Evolutionary conservation across 768 basidiomycete species (phyloP).

Genomic region (Ramaria sp.): DNA sequence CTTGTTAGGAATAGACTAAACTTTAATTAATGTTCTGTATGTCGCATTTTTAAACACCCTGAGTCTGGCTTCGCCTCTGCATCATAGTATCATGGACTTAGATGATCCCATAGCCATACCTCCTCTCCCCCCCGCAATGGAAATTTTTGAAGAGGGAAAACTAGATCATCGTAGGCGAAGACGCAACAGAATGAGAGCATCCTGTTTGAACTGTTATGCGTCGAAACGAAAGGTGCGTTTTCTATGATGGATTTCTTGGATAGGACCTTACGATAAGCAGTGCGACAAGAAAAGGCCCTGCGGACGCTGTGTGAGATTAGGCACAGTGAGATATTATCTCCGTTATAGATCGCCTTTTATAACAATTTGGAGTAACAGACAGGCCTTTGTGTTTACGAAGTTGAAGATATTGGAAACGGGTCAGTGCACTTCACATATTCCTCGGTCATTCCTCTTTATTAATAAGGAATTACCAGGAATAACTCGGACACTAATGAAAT

Average conservation of each 20-base stretch:
- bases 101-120: no score
- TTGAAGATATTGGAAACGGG: neutral
- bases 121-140: no score
- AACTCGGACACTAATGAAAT: neutral
- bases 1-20: no score
- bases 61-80: no score
- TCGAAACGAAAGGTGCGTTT: constrained; percentile 5
- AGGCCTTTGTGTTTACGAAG: constrained; percentile 3
- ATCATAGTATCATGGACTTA: no score
- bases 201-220: constrained; percentile 6
- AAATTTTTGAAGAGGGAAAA: neutral
- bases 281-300: constrained; percentile 7
- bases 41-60: no score
- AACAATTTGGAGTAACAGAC: neutral
- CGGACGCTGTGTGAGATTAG: constrained; percentile 4
- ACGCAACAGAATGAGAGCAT: constrained; percentile 4
- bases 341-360: neutral
- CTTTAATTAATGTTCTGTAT: no score
- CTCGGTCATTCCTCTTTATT: neutral
- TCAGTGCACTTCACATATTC: neutral
- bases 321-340: neutral
- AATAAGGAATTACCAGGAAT: neutral
- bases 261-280: neutral
- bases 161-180: constrained; percentile 2
- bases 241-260: neutral